Percentiles rank a stretch among this genome's conserved stretches.
Evolutionary conservation across 257 asterid genomes (phyloP).

Genomic region (Solanum ossicruentum): DNA sequence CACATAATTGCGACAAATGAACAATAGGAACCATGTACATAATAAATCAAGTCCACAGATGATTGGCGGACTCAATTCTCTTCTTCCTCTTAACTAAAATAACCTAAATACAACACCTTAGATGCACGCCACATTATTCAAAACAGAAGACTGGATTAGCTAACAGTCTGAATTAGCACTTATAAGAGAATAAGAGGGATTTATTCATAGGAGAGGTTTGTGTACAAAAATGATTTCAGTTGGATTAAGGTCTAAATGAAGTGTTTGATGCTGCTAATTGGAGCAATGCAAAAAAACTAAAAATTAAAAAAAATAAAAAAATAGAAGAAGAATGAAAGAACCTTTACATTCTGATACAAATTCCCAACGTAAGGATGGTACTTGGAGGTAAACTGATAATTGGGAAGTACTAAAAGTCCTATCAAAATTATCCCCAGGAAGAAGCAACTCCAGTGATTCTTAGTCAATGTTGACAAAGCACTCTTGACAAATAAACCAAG

Average conservation of each 20-base stretch:
- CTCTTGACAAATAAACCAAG: background rate
- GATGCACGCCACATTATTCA: background rate
- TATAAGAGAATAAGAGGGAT: background rate
- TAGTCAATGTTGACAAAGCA: background rate
- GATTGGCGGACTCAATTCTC: background rate
- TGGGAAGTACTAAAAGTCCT: background rate
- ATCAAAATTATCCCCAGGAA: background rate
- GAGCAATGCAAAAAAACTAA: background rate
- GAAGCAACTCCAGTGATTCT: background rate
- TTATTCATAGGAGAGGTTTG: background rate
- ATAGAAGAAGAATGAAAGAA: too few species aligned
- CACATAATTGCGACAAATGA: background rate
- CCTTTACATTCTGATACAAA: background rate
- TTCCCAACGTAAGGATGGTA: background rate
- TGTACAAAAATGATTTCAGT: background rate
- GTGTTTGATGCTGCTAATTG: background rate
- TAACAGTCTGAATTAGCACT: background rate
- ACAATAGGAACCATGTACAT: background rate
- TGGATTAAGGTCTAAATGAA: background rate
- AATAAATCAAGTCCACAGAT: background rate
- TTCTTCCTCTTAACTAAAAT: background rate
- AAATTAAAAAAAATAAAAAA: too few species aligned
- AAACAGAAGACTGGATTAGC: background rate
- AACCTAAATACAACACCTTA: background rate
- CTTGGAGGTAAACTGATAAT: background rate